Conservation (phyloP, 1,284 basidiomycete genomes). For the Anthracocystis walkeri region DNA sequence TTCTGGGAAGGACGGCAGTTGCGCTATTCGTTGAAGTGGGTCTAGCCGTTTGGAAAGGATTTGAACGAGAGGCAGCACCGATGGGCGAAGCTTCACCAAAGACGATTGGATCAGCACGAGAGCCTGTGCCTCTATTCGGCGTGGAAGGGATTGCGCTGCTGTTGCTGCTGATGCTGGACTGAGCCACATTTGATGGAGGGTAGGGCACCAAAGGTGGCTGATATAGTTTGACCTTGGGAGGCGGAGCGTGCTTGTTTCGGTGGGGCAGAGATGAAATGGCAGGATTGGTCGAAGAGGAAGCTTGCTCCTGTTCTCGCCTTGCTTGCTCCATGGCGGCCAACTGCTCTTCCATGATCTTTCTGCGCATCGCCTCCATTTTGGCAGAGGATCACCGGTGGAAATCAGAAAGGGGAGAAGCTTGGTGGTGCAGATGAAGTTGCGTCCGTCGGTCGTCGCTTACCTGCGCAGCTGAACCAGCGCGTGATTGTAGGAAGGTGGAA, state of each 20-base stretch:
- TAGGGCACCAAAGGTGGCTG: constrained; percentile 36
- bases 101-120: constrained; percentile 39
- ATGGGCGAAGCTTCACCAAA: constrained; percentile 45
- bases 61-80: constrained; percentile 6
- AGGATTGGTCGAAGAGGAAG: constrained; percentile 19
- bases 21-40: not conserved
- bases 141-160: not conserved
- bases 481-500: not conserved
- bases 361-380: constrained; percentile 52
- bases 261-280: constrained; percentile 39
- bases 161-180: not conserved
- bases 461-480: not conserved
- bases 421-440: not conserved
- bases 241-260: constrained; percentile 51
- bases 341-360: constrained; percentile 53
- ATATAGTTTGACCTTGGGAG: constrained; percentile 53
- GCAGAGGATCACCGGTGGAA: not conserved
- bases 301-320: constrained; percentile 24
- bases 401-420: not conserved
- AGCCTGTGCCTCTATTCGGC: constrained; percentile 20
- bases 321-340: constrained; percentile 39
- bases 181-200: constrained; percentile 9
- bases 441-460: no score
- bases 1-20: constrained; percentile 5
- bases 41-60: constrained; percentile 18